Base-by-base conservation (phyloP, 345 rosid species). In the Eucalyptus guilfoylei region DNA sequence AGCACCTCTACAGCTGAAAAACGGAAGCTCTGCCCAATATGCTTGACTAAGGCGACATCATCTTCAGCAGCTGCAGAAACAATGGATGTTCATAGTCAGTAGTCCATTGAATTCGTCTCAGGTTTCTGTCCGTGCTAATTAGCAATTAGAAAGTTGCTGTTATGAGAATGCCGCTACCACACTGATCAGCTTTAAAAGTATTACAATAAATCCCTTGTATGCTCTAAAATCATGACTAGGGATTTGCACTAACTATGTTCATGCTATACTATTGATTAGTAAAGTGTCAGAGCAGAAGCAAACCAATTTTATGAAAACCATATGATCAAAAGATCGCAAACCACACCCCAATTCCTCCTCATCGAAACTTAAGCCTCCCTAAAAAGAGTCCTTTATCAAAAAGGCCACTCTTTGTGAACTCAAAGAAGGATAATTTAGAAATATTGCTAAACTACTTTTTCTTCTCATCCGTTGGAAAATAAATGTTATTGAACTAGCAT, bases 21-120 rank as follows among this genome's bases (percentile, higher is more conserved):
- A 88, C 99, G 94, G 92, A 96, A 97, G 93, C 97, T 97, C 90
- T 95, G 97, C 88, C 98, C 98, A 88, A 96, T 95, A 90, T 93
- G 98, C 92, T 97, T 97, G 89, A 97, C 97, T 88, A 97, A 40
- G 83, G 93, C 93, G 40, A 91, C 96, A 86, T 97, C 99, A 50
- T 97, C 99, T 91, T 96, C 99, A 15, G 94, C 96, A 90, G 90
- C 99, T 98, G 94, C 88, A 90, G 80, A 89, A 12, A 28, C 30
- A 15, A 48, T 58, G 89, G 44, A 87, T 52, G 12, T 28, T 17
- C 23, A 88, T 37, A 44, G 49, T 55, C n/a, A 62, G 45, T 72
- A 69, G 9, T 49, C 85, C 72, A 52, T 50, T 86, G 52, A 87
- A 44, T 40, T 87, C 17, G 6, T 19, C 83, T 11, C 14, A 76